Percentiles rank a stretch among this genome's conserved stretches.
Evolutionary conservation across 345 rosid genomes (phyloP).

Genomic region (Citrus sp.): DNA sequence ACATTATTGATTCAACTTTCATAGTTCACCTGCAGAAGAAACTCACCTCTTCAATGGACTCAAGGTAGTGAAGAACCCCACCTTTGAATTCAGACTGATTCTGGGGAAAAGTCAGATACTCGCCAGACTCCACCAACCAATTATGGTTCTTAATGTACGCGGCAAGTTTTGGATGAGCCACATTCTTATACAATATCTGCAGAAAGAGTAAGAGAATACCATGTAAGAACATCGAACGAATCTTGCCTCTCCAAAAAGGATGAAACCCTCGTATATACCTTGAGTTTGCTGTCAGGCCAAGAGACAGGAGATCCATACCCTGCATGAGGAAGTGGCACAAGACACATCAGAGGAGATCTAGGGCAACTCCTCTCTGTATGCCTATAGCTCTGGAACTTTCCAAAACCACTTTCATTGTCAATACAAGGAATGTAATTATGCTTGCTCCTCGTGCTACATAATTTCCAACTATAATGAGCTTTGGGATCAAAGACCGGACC

Average conservation of each 20-base stretch:
- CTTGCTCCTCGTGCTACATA: slow-evolving; percentile 86
- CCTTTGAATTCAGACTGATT: slow-evolving; percentile 72
- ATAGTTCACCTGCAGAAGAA: background rate
- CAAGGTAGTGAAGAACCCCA: slow-evolving; percentile 84
- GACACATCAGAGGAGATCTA: slow-evolving; percentile 63
- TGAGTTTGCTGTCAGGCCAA: slow-evolving; percentile 84
- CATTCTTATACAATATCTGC: slow-evolving; percentile 77
- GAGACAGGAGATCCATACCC: slow-evolving; percentile 67
- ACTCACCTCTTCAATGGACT: slow-evolving; percentile 88
- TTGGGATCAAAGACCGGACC: slow-evolving; percentile 92
- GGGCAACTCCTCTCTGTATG: slow-evolving; percentile 93
- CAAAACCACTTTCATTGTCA: slow-evolving; percentile 62
- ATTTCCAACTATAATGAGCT: slow-evolving; percentile 73
- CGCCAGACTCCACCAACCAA: slow-evolving; percentile 71
- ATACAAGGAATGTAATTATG: slow-evolving; percentile 95
- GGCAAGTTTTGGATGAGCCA: slow-evolving; percentile 90
- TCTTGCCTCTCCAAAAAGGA: slow-evolving; percentile 9
- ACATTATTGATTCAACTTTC: slow-evolving; percentile 1
- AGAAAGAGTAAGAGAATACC: slow-evolving; percentile 13
- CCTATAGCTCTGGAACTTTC: slow-evolving; percentile 64
- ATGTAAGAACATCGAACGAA: slow-evolving; percentile 16
- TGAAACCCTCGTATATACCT: slow-evolving; percentile 38
- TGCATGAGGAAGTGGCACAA: slow-evolving; percentile 79
- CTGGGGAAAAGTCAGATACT: slow-evolving; percentile 66
- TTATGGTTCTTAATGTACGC: slow-evolving; percentile 64